Evolutionary conservation across 2,329 filamentous ascomycete species (phyloP).

Genomic region (Stemphylium vesicarium): DNA sequence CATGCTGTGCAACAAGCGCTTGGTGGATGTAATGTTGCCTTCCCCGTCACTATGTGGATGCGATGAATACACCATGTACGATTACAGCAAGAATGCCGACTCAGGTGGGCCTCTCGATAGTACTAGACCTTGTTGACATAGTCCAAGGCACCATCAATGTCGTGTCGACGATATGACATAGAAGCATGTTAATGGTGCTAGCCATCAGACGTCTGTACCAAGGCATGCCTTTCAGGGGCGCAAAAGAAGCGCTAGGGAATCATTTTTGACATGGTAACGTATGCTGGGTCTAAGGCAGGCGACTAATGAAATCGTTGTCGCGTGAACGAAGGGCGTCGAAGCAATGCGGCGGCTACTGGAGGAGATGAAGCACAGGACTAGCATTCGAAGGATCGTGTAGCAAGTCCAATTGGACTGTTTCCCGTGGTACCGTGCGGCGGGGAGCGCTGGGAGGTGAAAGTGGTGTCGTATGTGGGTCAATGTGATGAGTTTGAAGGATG

Average conservation of each 20-base stretch:
- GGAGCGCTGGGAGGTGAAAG: neutral
- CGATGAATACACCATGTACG: neutral
- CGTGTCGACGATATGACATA: neutral
- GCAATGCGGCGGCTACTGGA: neutral
- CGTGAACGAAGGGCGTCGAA: neutral
- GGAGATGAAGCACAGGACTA: neutral
- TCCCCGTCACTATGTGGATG: neutral
- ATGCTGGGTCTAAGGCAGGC: neutral
- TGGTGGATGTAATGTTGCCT: neutral
- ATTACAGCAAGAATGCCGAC: neutral
- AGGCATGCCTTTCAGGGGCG: neutral
- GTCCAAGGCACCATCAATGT: neutral
- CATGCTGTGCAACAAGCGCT: neutral
- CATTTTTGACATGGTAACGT: neutral
- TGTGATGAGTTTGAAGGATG: neutral
- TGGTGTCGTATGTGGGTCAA: neutral
- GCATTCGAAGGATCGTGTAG: neutral
- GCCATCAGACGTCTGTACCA: neutral
- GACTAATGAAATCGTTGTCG: neutral
- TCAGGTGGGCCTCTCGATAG: slow-evolving; percentile 1
- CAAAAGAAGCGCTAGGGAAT: neutral
- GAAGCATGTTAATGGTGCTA: neutral
- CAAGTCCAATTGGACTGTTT: neutral
- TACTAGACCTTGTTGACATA: neutral
- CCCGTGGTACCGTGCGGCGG: neutral